These are phyloP conservation scores for Thalassiosira mediterranea DNA, from an alignment of 352 stramenopile species.

Conservation along the genomic window DNA sequence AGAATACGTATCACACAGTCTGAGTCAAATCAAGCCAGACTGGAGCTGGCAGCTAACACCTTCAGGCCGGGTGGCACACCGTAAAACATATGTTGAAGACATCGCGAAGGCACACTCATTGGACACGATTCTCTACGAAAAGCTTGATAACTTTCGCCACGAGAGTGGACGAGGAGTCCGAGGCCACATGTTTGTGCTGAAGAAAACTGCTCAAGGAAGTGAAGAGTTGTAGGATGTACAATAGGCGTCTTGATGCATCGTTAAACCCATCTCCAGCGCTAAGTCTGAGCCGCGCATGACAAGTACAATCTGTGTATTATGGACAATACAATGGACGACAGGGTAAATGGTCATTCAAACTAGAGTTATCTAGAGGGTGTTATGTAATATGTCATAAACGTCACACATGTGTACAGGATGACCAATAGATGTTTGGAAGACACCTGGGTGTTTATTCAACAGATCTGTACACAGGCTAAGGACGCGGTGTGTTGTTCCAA, in stretches of 20 bases:
- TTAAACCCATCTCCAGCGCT: too few relatives aligned
- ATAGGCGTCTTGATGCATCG: too few relatives aligned
- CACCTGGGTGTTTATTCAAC: too few relatives aligned
- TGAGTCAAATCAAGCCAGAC: slow-evolving; percentile 58
- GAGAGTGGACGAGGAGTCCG: slow-evolving; percentile 63
- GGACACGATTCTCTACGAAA: slow-evolving; percentile 65
- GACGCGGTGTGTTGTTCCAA: too few relatives aligned
- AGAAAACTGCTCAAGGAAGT: slow-evolving; percentile 28
- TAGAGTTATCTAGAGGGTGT: background rate
- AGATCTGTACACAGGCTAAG: too few relatives aligned
- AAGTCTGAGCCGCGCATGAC: too few relatives aligned
- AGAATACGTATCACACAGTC: too few relatives aligned
- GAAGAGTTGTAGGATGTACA: slow-evolving; percentile 16
- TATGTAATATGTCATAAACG: too few relatives aligned
- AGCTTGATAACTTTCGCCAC: slow-evolving; percentile 65
- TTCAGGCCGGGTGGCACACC: slow-evolving; percentile 71
- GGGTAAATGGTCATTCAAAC: background rate
- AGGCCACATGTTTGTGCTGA: slow-evolving; percentile 71
- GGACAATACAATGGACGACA: too few relatives aligned
- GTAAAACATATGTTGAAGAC: slow-evolving; percentile 62
- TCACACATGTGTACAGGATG: too few relatives aligned
- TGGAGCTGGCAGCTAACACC: slow-evolving; percentile 78
- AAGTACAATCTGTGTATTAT: too few relatives aligned
- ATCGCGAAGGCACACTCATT: slow-evolving; percentile 43
- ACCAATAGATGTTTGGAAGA: too few relatives aligned